A percentile compares a stretch with the other conserved stretches of the same genome.
These are phyloP conservation scores for Scheffersomyces spartinae DNA, from an alignment of 805 yeast genomes.

Conservation along the genomic window DNA sequence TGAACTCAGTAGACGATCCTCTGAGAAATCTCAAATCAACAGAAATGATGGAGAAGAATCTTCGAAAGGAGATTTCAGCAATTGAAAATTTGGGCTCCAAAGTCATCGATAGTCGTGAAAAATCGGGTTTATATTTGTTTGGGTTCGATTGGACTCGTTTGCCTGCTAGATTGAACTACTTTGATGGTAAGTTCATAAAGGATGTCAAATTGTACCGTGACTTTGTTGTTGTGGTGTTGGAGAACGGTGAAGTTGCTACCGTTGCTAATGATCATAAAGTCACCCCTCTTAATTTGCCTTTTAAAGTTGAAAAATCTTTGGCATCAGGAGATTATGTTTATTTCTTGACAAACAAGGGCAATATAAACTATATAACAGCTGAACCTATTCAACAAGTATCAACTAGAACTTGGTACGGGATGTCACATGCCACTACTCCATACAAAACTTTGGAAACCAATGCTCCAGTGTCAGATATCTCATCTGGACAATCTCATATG, in stretches of 20 bases:
- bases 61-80: too few species aligned
- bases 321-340: too few species aligned
- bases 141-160: too few species aligned
- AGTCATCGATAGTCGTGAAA: too few species aligned
- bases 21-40: too few species aligned
- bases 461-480: conserved; percentile 21
- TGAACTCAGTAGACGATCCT: too few species aligned
- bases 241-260: conserved; percentile 61
- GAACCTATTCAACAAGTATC: conserved; percentile 6
- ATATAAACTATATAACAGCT: conserved; percentile 20
- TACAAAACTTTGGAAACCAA: conserved; percentile 7
- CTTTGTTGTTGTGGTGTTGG: conserved; percentile 48
- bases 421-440: conserved; percentile 3
- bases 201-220: conserved; percentile 43
- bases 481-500: conserved; percentile 59
- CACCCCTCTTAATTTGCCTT: conserved; percentile 14
- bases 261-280: conserved; percentile 42
- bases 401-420: conserved; percentile 14
- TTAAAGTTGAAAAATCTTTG: conserved; percentile 13
- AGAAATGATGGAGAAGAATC: too few species aligned
- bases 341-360: conserved; percentile 28
- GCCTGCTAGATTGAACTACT: conserved; percentile 54
- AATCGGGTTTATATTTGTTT: conserved; percentile 24
- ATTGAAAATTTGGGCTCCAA: too few species aligned
- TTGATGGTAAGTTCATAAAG: conserved; percentile 48